Evolutionary conservation across 257 asterid genomes (phyloP).

Genomic region (Paulownia fortunei): DNA sequence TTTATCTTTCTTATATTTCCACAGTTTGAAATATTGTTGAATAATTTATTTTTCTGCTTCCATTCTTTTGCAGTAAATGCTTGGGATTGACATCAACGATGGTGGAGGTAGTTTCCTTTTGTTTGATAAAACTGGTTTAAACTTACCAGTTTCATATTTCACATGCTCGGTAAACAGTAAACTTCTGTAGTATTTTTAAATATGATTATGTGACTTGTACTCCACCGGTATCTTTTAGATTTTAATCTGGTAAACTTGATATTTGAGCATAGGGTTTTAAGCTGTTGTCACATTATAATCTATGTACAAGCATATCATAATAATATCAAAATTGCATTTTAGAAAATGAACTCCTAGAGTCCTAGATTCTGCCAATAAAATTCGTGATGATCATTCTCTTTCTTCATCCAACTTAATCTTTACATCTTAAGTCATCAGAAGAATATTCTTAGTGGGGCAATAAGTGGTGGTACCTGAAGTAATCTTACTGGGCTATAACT

Average conservation of each 20-base stretch:
- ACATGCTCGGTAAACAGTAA: constrained; percentile 13
- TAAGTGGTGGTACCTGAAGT: not conserved
- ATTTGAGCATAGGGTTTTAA: constrained; percentile 9
- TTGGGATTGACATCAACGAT: constrained; percentile 33
- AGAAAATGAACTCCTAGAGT: constrained; percentile 8
- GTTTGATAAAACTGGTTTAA: constrained; percentile 9
- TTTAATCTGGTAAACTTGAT: constrained; percentile 9
- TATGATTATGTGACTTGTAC: constrained; percentile 1
- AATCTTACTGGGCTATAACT: too few relatives aligned
- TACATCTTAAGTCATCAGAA: not conserved
- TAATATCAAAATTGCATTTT: not conserved
- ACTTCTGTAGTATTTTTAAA: not conserved
- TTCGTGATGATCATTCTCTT: not conserved
- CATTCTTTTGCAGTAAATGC: constrained; percentile 46
- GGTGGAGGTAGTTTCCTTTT: constrained; percentile 45
- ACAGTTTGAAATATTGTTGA: constrained; percentile 13
- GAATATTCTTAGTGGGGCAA: not conserved
- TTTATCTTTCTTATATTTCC: not conserved
- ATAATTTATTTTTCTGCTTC: constrained; percentile 9
- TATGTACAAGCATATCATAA: constrained; percentile 20
- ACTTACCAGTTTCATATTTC: constrained; percentile 13
- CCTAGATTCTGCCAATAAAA: not conserved
- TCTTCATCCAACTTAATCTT: not conserved
- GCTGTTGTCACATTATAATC: constrained; percentile 13
- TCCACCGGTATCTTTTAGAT: constrained; percentile 2